Evolutionary conservation across 148 eudicot species (phyloP), one percentile per base, ranked within the genome.

Genomic region (Amaranthus hypochondriacus): DNA sequence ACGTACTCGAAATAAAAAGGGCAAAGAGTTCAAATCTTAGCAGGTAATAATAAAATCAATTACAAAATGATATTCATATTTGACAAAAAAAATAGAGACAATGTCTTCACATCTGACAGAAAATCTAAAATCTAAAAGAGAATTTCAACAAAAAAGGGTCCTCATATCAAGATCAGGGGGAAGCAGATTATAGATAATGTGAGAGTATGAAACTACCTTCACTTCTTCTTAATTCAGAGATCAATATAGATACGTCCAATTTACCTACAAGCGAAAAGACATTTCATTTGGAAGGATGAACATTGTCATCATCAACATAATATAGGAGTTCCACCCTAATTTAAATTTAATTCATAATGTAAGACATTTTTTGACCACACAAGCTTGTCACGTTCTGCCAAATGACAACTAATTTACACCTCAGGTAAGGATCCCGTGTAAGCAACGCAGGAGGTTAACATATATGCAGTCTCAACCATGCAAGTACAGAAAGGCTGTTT

Each of bases 251-350:
- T 74, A 89, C 90, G 87, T 86, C 89, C 90, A 77, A 66, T 84
- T 88, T 85, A 89, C 97, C 97, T 91, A 94, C 98, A 93, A 94
- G 88, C 80, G 84, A 91, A 91, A 91, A 91, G 89, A 88, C 78
- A 81, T 79, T 78, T 94, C 84, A 88, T 87, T 87, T 82, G 86
- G 96, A 80, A 88, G 76, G 85, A 85, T 82, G 92, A 89, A 86
- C 84, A 87, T 52, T 78, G 85, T 76, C 82, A 85, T 84, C 82
- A 83, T 84, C 73, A 88, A 83, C 72, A 68, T 77, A 79, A 81
- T 75, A 81, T 56, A 81, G 65, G 71, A 81, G 80, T 49, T 67
- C 78, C 61, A 78, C 61, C 66, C 77, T 74, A 53, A 80, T 42
- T 64, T 62, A 70, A 53, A 79, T 50, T 28, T 61, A 49, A 64